Conservation (phyloP, 371 early-diverging fungal genomes). For the Parasitella parasitica region DNA sequence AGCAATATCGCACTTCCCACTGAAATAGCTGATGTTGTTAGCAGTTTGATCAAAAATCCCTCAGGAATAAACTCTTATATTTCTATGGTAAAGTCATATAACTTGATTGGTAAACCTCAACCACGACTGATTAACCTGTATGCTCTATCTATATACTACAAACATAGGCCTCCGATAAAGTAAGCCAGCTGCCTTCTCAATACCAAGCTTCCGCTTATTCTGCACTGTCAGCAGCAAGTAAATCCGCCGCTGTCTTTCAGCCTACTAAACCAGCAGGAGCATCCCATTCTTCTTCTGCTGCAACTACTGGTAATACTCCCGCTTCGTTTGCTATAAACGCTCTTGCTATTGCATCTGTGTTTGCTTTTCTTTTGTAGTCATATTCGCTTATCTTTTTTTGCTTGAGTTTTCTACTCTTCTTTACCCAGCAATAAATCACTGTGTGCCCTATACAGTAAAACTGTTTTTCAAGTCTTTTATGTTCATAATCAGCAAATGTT, state of each 20-base stretch:
- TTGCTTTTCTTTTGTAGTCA: not conserved
- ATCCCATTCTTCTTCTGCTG: not conserved
- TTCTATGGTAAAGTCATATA: not conserved
- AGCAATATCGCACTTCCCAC: not conserved
- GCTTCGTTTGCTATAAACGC: not conserved
- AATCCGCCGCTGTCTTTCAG: not conserved
- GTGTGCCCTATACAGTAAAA: too few relatives aligned
- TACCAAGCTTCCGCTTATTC: conserved; percentile 12
- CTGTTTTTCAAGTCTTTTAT: too few relatives aligned
- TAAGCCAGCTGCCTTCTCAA: conserved; percentile 6
- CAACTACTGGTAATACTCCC: not conserved
- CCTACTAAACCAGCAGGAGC: not conserved
- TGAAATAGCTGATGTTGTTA: not conserved
- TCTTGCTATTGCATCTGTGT: not conserved
- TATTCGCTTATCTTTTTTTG: too few relatives aligned
- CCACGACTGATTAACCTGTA: too few relatives aligned
- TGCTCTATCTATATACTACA: too few relatives aligned
- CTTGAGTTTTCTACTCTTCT: too few relatives aligned
- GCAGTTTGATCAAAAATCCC: conserved; percentile 8
- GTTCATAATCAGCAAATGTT: too few relatives aligned
- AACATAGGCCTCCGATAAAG: conserved; percentile 7
- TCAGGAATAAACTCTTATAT: conserved; percentile 5
- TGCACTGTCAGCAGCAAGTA: conserved; percentile 9
- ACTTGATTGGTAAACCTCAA: not conserved
- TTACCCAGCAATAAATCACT: too few relatives aligned